A percentile compares a stretch with the other conserved stretches of the same genome.
These are phyloP conservation scores for Erysimum cheiranthoides DNA, from an alignment of 345 rosid genomes.

Conservation along the genomic window DNA sequence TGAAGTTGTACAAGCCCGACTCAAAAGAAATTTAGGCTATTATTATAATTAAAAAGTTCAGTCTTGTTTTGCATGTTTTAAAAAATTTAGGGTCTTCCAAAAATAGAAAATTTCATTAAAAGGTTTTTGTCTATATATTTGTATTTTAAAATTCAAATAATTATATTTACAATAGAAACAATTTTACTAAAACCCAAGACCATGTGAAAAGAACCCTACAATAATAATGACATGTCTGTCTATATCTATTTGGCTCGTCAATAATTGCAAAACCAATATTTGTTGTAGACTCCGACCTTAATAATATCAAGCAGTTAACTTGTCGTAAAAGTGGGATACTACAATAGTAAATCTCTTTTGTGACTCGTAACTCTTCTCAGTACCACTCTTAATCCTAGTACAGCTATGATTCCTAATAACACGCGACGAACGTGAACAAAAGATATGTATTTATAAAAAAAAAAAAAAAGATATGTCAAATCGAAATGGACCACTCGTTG, in stretches of 20 bases:
- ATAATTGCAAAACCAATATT: slow-evolving; percentile 2
- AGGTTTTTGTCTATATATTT: too few relatives aligned
- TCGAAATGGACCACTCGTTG: neutral
- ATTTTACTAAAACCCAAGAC: neutral
- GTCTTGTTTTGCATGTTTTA: too few relatives aligned
- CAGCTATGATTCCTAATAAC: too few relatives aligned
- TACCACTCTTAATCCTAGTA: neutral
- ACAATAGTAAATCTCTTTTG: neutral
- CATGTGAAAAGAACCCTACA: neutral
- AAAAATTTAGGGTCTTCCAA: too few relatives aligned
- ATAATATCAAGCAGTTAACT: neutral
- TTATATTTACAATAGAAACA: neutral
- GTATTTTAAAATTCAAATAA: too few relatives aligned
- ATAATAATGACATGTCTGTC: neutral
- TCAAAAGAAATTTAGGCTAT: too few relatives aligned
- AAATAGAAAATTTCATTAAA: too few relatives aligned
- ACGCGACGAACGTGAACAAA: neutral
- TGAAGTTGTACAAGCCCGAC: too few relatives aligned
- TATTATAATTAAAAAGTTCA: too few relatives aligned
- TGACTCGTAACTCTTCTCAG: neutral
- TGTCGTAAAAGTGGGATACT: slow-evolving; percentile 3
- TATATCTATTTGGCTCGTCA: neutral
- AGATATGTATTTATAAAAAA: too few relatives aligned
- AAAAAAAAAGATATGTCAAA: neutral
- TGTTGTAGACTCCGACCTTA: neutral